Evolutionary conservation across 805 yeast genomes (phyloP), one percentile per base, ranked within the genome.

Genomic region (Wickerhamomyces bovis): DNA sequence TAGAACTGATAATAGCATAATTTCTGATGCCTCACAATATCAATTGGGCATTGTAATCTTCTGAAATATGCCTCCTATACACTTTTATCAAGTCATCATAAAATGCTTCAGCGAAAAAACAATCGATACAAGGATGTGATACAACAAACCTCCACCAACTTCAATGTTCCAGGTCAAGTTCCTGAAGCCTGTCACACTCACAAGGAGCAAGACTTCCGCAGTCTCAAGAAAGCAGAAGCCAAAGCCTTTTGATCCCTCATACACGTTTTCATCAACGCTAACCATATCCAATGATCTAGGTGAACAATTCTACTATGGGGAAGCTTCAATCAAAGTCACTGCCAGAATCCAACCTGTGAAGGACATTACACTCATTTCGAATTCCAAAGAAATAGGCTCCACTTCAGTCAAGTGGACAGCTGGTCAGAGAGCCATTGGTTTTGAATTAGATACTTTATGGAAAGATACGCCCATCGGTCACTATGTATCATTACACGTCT

Each of bases 271-370:
- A 11, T 45, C 59, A 1, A 57, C 63, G 1, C 20, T 61, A 12
- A 52, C 65, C 1, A 46, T 71, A 15, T 56, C 69, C 3, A 71
- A 70, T 40, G 75, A 71, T 47, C 60, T 71, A 2, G 75, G 75
- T 4, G 75, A 71, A 21, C 56, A 55, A 39, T 64, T 61, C 47
- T 70, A 67, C 54, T 60, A 59, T 43, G 75, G 73, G 7, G 52
- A 57, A 22, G 53, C 58, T 2, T 23, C 45, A 0, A 22, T 58
- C 8, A 41, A 52, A 0, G 21, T 53, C 8, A 48, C 51, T 15
- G 42, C 46, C 1, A 46, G 53, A 21, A 26, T n/a, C 20, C 46
- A 54, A 19, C 2, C 23, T 6, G 22, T 30, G 11, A 16, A 25
- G 2, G 41, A 41, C 4, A 20, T 31, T 31, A 23, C 40, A 19